A percentile compares a stretch with the other conserved stretches of the same genome.
Conservation (phyloP, 1,284 basidiomycete genomes). For the Cryptococcus amylolentus region DNA sequence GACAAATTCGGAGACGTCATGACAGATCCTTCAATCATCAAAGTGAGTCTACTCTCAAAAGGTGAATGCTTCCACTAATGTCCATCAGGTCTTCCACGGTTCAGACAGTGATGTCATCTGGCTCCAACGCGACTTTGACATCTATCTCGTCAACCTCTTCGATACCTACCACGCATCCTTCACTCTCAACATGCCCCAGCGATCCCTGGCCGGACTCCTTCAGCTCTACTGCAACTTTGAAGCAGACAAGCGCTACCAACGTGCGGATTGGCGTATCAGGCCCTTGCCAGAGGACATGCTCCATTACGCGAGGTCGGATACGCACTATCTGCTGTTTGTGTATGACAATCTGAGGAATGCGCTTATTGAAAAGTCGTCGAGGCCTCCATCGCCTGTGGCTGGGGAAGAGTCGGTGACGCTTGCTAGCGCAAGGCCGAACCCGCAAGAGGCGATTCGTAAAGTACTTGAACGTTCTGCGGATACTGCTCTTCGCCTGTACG, state of each 20-base stretch:
- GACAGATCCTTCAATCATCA: conserved; percentile 77
- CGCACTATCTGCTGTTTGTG: conserved; percentile 88
- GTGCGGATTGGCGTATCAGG: conserved; percentile 94
- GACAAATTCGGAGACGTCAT: conserved; percentile 60
- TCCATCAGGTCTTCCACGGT: conserved; percentile 79
- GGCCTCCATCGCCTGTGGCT: conserved; percentile 30
- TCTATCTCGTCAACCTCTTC: conserved; percentile 92
- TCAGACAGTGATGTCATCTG: conserved; percentile 92
- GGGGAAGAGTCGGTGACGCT: conserved; percentile 6
- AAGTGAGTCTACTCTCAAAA: conserved; percentile 56
- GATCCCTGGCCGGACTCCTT: conserved; percentile 80
- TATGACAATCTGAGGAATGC: conserved; percentile 90
- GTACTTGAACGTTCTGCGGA: conserved; percentile 67
- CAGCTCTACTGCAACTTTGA: conserved; percentile 83
- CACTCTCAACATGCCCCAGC: conserved; percentile 74
- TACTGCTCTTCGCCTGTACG: conserved; percentile 67
- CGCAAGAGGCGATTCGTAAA: conserved; percentile 46
- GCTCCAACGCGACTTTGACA: conserved; percentile 91
- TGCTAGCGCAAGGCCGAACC: conserved; percentile 23
- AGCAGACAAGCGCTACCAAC: conserved; percentile 93
- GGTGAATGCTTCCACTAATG: not conserved
- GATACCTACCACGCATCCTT: conserved; percentile 95
- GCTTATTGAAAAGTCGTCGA: conserved; percentile 58
- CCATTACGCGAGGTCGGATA: conserved; percentile 89
- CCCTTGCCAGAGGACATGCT: conserved; percentile 87